Evolutionary conservation across 352 stramenopile species (phyloP).

Genomic region (Pythium aristosporum): DNA sequence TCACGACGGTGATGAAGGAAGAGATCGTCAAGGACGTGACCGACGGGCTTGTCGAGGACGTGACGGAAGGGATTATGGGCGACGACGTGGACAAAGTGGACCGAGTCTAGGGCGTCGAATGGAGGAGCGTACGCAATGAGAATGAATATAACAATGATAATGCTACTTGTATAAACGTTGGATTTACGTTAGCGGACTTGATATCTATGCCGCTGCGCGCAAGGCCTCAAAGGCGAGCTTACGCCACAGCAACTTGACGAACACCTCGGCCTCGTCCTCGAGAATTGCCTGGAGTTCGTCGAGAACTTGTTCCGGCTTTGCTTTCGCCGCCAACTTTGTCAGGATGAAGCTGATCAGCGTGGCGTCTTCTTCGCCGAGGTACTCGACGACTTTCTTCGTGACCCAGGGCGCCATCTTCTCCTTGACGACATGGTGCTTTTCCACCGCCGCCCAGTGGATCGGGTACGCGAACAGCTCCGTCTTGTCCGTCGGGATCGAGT

Average conservation of each 20-base stretch:
- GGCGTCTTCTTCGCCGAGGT: slow-evolving; percentile 48
- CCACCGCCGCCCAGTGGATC: slow-evolving; percentile 39
- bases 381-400: slow-evolving; percentile 50
- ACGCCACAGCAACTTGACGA: slow-evolving; percentile 54
- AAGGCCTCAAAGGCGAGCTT: slow-evolving; percentile 53
- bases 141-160: slow-evolving; percentile 1
- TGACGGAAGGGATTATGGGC: no score
- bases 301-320: slow-evolving; percentile 31
- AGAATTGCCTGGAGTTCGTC: slow-evolving; percentile 40
- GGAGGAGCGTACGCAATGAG: no score
- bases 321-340: slow-evolving; percentile 34
- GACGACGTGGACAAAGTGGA: no score
- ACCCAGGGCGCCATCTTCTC: slow-evolving; percentile 51
- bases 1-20: slow-evolving; percentile 66
- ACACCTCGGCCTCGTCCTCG: slow-evolving; percentile 51
- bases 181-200: not conserved
- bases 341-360: slow-evolving; percentile 50
- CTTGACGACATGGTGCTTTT: slow-evolving; percentile 31
- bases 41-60: no score
- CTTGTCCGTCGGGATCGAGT: slow-evolving; percentile 43
- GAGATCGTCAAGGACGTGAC: slow-evolving; percentile 65
- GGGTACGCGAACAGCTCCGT: slow-evolving; percentile 38
- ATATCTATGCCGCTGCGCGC: slow-evolving; percentile 15
- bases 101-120: no score
- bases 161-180: slow-evolving; percentile 6